Evolutionary conservation across 2,329 filamentous ascomycete species (phyloP), one percentile per base, ranked within the genome.

Genomic region (Ceratocystis diversiconidia): DNA sequence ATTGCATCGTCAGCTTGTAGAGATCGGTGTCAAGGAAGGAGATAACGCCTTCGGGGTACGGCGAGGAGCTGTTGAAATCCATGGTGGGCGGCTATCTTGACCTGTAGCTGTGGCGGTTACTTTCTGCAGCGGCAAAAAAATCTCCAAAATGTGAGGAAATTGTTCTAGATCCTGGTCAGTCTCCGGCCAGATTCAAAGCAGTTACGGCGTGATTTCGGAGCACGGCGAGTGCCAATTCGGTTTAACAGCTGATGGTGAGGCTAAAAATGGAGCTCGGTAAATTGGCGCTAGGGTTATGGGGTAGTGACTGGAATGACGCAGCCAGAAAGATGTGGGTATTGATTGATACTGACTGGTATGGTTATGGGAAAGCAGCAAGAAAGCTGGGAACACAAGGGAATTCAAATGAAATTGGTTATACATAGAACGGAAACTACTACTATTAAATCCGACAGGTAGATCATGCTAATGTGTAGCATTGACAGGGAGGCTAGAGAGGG

Each of bases 1-100:
- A 96, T 86, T 99, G 94, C 94, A 99, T 99, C 22, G 94, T 99
- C 76, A 99, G 77, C 77, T 99, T 99, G 83, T 96, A 99, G 68
- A 99, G 73, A 70, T 87, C 84, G 17, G 88, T 92, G 73, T 94
- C 89, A 65, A 94, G 80, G 73, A 94, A 87, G 72, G 89, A 92
- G 72, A 85, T 88, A 73, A 92, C 84, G 63, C 89, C 89, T 76
- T 89, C 88, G 3, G 88, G 86, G 69, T 82, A 86, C 66, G 83
- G 82, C 65, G 82, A 84, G 41, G 82, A 82, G 76, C 80, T 83
- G 74, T 86, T 85, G 75, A 86, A 86, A 69, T 84, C 82, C 84
- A 87, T 86, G 68, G 44, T 10, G 48, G 48, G 19, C 10, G 15
- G 46, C n/a, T 48, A 10, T n/a, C 36, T 41, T 41, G 36, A 5